Base-by-base conservation (phyloP, 352 stramenopile genomes). In the Pythium phragmiticola region DNA sequence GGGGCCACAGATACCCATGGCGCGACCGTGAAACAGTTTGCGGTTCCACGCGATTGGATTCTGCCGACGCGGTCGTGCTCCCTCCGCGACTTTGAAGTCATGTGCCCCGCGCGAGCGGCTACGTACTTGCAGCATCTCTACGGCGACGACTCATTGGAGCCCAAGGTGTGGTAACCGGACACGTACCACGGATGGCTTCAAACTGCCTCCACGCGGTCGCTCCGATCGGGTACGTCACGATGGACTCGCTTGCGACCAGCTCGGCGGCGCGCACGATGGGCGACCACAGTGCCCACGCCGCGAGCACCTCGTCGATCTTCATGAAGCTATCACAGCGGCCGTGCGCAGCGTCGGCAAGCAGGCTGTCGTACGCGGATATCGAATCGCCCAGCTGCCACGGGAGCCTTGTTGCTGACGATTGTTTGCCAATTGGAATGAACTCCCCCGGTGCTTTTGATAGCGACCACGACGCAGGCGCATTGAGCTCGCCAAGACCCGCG, bases 41-140 rank as follows among this genome's bases (percentile, higher is more conserved):
- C 26, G 12, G 50, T 54, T 9, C 33, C 50, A 3, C n/a, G 34
- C 37, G 45, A 45, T 21, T 66, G 60, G 60, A 66, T 66, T 30
- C 53, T 68, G 30, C 52, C 52, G 8, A 57, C 61, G 36, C 49
- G 81, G 49, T 68, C 65, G 37, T 90, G 81, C 37, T 50, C 48
- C 14, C 81, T 90, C 33, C 73, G 54, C 16, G 71, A 76, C 56
- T 81, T 81, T 33, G 53, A 68, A 41, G 80, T 82, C 17, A 68
- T 80, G 26, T 90, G 81, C 53, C 78, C 78, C 6, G 78, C 78
- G 4, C 68, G 69, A 57, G 58, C 72, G 23, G 72, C 71, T 37
- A 51, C 74, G 4, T 90, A 90, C 36, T 71, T 90, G 2, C 70
- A 80, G 26, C 73, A 87, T 39, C 58, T 87, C 56, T 90, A 88